Base-by-base conservation (phyloP, 2,329 filamentous ascomycete genomes). In the Botrytis paeoniae region DNA sequence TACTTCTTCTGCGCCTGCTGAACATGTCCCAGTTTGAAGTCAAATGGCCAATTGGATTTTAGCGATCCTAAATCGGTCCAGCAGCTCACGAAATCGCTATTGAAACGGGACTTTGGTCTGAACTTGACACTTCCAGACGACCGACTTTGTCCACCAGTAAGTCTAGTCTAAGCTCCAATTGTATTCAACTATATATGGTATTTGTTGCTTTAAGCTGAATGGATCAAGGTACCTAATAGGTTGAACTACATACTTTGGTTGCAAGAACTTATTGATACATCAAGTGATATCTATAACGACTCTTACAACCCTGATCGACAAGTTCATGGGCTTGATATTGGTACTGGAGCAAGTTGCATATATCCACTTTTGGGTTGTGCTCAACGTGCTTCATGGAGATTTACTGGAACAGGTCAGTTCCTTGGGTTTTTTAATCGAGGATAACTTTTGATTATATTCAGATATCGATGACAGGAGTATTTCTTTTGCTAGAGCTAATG, bases 181-280 rank as follows among this genome's bases (percentile, higher is more conserved):
- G 22, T 18, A n/a, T 57, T 25, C 5, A 32, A 12, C 20, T 29
- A 25, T 20, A 7, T 3, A 39, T n/a, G 20, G 8, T 35, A 37
- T 43, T 41, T 20, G 2, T 65, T 48, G 10, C 29, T 48, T 14
- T 16, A 25, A 65, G 62, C 62, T 65, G 41, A 65, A 41, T 41
- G 48, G 18, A 25, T 16, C 1, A 57, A 88, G 87, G 85, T 89
- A 2, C 86, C 87, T 0, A 89, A 88, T 74, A 89, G 94, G 68
- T 91, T 97, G 81, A 96, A 95, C 79, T 99, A 99, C 81, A 89
- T 98, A 32, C 84, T 95, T 14, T 98, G 95, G 94, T 84, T 98
- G 1, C 94, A 97, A 78, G 86, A 87, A 4, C 87, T 99, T 0
- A 80, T 98, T 10, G 94, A 97, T 79, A 91, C 89, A 1, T 83